Base-by-base conservation (phyloP, 176 grass and related monocot species). In the Triticum turgidum region DNA sequence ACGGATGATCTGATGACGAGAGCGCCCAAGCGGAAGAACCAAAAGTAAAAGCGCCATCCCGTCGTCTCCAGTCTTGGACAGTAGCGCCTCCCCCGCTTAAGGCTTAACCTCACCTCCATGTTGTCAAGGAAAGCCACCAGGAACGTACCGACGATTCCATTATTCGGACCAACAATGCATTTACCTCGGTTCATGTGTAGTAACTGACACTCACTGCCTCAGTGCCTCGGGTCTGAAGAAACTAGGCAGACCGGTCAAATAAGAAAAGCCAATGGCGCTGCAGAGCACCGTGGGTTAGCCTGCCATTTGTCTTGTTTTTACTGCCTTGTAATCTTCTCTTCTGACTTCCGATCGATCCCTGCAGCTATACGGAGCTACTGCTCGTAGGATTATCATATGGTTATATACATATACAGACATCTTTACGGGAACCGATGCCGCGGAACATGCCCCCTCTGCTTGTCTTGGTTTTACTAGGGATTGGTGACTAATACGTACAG, bases 301-400 rank as follows among this genome's bases (percentile, higher is more conserved):
- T 84, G 76, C 84, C 89, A 41, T 25, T 47, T 66, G 76, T 12
- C 74, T 91, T 91, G 68, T 87, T 88, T 42, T 88, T 91, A 88
- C 82, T 27, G 22, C 17, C 69, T 61, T 84, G 85, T 84, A 91
- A 84, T 61, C 89, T 84, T 80, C 85, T 80, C 37, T 83, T 88
- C 86, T 89, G 83, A 89, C 87, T 79, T 88, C 11, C 54, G 65
- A 87, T 79, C 56, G 8, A 75, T 52, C 73, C 27, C 27, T 14
- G 84, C 38, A 9, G 51, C 65, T 45, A 17, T n/a, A 44, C 66
- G 39, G 66, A 32, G 41, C 65, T 49, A 58, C 11, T 12, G 11
- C 44, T 45, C 0, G 24, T 51, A 52, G 33, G 29, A 14, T 7
- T 18, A 34, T 30, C 45, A 49, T 64, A 84, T 65, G 56, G 56